Conservation (phyloP, 495 filamentous ascomycete genomes). For the Cercophora scortea region DNA sequence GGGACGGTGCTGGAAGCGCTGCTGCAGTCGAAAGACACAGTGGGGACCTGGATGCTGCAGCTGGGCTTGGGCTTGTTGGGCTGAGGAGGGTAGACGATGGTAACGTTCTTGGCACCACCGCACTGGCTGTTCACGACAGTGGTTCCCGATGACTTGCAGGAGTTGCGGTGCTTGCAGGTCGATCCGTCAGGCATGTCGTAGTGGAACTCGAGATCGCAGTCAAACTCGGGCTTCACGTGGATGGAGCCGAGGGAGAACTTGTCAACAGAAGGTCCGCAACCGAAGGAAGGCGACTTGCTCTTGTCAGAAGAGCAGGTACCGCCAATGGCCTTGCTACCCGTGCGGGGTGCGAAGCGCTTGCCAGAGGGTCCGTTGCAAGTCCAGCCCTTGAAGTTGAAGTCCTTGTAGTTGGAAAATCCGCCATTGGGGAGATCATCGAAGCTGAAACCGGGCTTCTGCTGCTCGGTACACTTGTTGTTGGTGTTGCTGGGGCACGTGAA, state of each 20-base stretch:
- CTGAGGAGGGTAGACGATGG: slow-evolving; percentile 61
- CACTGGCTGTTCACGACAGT: slow-evolving; percentile 76
- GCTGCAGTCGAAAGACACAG: slow-evolving; percentile 73
- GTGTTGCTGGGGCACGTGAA: slow-evolving; percentile 67
- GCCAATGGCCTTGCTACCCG: slow-evolving; percentile 54
- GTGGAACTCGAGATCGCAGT: slow-evolving; percentile 72
- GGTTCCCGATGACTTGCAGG: slow-evolving; percentile 57
- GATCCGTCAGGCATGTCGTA: slow-evolving; percentile 76
- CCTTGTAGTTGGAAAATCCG: slow-evolving; percentile 57
- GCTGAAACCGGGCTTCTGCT: slow-evolving; percentile 62
- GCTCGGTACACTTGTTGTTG: slow-evolving; percentile 64
- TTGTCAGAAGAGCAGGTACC: slow-evolving; percentile 43
- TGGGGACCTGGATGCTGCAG: slow-evolving; percentile 69
- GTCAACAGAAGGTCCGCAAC: slow-evolving; percentile 41
- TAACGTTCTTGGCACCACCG: slow-evolving; percentile 77
- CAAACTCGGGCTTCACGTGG: slow-evolving; percentile 62
- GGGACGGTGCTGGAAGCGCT: slow-evolving; percentile 34
- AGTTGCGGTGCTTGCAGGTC: slow-evolving; percentile 63
- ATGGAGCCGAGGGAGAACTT: slow-evolving; percentile 70
- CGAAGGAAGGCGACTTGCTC: slow-evolving; percentile 49
- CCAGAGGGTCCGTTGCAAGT: slow-evolving; percentile 50
- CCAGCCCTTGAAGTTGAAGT: slow-evolving; percentile 67
- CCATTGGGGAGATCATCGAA: slow-evolving; percentile 58
- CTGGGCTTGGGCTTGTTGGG: slow-evolving; percentile 38
- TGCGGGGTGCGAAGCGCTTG: slow-evolving; percentile 39